Evolutionary conservation across 176 grass and related monocot genomes (phyloP).

Genomic region (Ensete ventricosum): DNA sequence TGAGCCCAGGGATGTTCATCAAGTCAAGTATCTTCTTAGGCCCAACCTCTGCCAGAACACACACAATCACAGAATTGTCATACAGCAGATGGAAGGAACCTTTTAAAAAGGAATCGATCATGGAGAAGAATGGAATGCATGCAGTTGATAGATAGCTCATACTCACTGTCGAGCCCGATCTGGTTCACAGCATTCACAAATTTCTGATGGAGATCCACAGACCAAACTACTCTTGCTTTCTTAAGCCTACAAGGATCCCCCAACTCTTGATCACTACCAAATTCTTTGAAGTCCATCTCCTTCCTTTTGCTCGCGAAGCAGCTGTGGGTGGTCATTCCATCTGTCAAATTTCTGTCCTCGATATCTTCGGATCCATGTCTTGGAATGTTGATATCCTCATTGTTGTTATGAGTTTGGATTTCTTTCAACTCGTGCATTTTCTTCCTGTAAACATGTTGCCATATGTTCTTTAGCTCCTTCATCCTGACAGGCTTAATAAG

Average conservation of each 20-base stretch:
- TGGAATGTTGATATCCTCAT: conserved; percentile 62
- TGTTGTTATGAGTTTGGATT: conserved; percentile 61
- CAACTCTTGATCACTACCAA: conserved; percentile 56
- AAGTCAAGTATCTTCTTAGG: conserved; percentile 97
- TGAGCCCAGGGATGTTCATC: conserved; percentile 90
- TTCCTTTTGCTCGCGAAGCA: conserved; percentile 57
- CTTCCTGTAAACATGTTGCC: conserved; percentile 95
- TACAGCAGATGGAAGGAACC: too few species aligned
- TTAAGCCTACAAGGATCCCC: conserved; percentile 56
- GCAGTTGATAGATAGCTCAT: conserved; percentile 3
- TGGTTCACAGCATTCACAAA: conserved; percentile 99
- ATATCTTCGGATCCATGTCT: conserved; percentile 55
- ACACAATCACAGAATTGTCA: neutral
- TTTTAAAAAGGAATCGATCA: too few species aligned
- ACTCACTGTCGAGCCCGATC: conserved; percentile 99
- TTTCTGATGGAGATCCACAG: conserved; percentile 90
- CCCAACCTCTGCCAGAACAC: conserved; percentile 72
- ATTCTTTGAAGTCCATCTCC: conserved; percentile 49
- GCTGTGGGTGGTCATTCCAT: conserved; percentile 23
- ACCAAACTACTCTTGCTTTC: conserved; percentile 98
- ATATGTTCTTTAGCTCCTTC: conserved; percentile 98
- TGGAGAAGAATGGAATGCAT: neutral
- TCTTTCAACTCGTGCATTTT: conserved; percentile 97
- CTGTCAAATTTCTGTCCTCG: conserved; percentile 55
- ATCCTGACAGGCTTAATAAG: conserved; percentile 96